Evolutionary conservation across 2,329 filamentous ascomycete genomes (phyloP), one percentile per base, ranked within the genome.

Genomic region (Fusarium keratoplasticum): DNA sequence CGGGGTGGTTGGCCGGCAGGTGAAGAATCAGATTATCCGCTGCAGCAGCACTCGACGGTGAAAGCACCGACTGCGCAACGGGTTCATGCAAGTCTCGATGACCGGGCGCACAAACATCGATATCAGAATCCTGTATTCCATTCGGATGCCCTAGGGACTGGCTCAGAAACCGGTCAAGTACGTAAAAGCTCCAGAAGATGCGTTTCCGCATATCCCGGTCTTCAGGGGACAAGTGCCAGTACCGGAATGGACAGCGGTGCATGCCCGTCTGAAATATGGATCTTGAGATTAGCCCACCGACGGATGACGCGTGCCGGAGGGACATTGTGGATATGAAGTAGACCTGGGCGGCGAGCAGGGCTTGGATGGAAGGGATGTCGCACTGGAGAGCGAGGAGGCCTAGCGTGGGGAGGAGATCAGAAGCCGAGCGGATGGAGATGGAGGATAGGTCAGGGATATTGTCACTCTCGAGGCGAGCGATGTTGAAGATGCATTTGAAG

Each of bases 231-330:
- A 88, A 81, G 61, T 87, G 82, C 11, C 80, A 80, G 67, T 88
- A 89, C 8, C 87, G 85, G 64, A 86, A 84, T 0, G 87, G 87
- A 70, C 87, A 88, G 4, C 87, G 82, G 72, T 89, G 87, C 8
- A 88, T 81, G 6, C 87, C 87, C 1, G 86, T 83, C 71, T 88
- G 86, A 27, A 86, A 85, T 55, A 88, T 82, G 7, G 84, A 82
- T 50, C 86, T 84, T 5, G 85, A 79, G 8, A 88, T 79, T 22
- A 84, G 81, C 6, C 87, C 87, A 27, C 85, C 84, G 7, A 88
- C 81, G 0, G 84, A 86, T 0, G 86, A 87, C 1, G 87, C 86
- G 9, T 84, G 83, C 25, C 86, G 83, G 8, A 88, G 80, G 2
- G 86, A 86, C 83, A 88, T 86, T 5, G 78, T 84, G 0, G 84